phyloP scores from a whole-genome alignment of 225 moss, liverwort and hornwort genomes.

The Sphagnum tenellum region DNA sequence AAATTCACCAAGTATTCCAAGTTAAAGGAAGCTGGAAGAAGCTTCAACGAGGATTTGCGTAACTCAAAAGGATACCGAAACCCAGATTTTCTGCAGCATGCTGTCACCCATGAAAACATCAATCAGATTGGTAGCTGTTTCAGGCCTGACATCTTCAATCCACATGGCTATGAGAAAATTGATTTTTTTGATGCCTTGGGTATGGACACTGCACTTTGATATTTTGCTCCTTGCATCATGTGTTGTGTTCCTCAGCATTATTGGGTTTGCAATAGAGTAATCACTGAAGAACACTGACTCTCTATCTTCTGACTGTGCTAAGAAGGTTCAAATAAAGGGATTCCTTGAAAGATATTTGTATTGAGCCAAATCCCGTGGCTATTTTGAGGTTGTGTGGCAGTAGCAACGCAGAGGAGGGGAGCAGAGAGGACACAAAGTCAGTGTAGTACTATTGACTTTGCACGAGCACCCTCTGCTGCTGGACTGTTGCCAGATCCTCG shows the following conservation, averaged over 20 bases:
- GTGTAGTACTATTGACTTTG: constrained; percentile 70
- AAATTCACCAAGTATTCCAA: constrained; percentile 65
- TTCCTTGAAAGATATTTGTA: too few relatives aligned
- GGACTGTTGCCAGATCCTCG: constrained; percentile 3
- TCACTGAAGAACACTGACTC: too few relatives aligned
- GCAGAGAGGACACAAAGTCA: constrained; percentile 72
- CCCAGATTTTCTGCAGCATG: constrained; percentile 90
- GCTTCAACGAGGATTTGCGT: constrained; percentile 72
- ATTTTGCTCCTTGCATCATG: too few relatives aligned
- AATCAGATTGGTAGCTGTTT: constrained; percentile 85
- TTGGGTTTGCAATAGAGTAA: too few relatives aligned
- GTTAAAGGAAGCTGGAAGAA: constrained; percentile 52
- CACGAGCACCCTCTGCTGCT: constrained; percentile 32
- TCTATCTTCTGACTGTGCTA: too few relatives aligned
- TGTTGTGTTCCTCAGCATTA: too few relatives aligned
- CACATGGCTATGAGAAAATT: constrained; percentile 57
- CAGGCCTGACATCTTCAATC: constrained; percentile 59
- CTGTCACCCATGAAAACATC: constrained; percentile 72
- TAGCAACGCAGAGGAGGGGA: constrained; percentile 60
- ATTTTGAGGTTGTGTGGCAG: constrained; percentile 3
- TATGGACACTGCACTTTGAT: constrained; percentile 7
- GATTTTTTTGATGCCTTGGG: constrained; percentile 74
- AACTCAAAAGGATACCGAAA: constrained; percentile 91
- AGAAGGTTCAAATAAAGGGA: too few relatives aligned
- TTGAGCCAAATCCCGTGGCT: too few relatives aligned